Conservation (phyloP, 2,329 filamentous ascomycete species). For the Pestalotiopsis sp. region DNA sequence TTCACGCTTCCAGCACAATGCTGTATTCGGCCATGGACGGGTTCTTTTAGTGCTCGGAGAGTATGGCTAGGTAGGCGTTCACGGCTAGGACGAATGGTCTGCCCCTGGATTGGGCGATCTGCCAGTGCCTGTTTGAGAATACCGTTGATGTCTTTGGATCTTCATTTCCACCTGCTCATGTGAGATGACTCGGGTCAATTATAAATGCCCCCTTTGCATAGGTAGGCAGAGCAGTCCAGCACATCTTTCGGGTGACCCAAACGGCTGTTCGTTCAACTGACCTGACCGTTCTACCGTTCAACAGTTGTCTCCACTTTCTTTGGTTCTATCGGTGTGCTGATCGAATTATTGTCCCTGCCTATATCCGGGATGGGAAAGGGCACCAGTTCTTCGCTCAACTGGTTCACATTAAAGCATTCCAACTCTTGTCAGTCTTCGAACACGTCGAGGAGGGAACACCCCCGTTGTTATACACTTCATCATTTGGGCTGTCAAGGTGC, state of each 20-base stretch:
- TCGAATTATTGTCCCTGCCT: not conserved
- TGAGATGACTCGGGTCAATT: not conserved
- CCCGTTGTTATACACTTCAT: not conserved
- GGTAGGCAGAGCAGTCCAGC: not conserved
- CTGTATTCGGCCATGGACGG: not conserved
- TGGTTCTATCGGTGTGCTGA: not conserved
- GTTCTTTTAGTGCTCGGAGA: not conserved
- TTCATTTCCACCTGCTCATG: not conserved
- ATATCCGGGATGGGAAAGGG: not conserved
- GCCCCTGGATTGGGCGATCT: not conserved
- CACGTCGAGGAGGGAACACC: not conserved
- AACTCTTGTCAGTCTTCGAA: not conserved
- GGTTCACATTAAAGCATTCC: not conserved
- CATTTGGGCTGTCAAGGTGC: not conserved
- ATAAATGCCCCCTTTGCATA: not conserved
- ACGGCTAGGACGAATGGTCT: not conserved
- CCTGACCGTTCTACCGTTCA: not conserved
- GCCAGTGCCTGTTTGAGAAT: not conserved
- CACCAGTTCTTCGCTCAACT: not conserved
- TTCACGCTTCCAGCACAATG: not conserved
- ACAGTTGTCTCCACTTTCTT: not conserved
- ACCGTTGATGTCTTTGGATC: not conserved
- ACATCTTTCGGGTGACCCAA: not conserved
- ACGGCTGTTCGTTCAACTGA: not conserved
- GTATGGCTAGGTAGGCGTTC: not conserved